These are phyloP conservation scores for Auxenochlorella pyrenoidosa DNA, from an alignment of 139 green algal genomes.

Conservation along the genomic window DNA sequence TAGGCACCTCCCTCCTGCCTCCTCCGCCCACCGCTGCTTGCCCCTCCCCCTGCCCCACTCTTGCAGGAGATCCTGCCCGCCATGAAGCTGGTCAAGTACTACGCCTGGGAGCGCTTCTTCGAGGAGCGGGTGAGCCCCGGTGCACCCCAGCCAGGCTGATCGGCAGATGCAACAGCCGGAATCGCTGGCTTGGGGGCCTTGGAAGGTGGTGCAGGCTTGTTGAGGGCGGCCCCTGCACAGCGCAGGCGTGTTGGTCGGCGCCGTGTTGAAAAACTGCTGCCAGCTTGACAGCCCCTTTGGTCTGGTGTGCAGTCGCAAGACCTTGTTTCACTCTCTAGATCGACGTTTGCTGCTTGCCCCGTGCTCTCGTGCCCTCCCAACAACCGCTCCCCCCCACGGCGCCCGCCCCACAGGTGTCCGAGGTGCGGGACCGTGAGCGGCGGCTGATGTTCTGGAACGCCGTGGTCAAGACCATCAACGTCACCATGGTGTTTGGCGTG, in stretches of 20 bases:
- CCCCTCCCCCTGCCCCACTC: not conserved
- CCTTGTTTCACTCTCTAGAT: too few species aligned
- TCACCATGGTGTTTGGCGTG: conserved; percentile 72
- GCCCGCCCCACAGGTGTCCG: not conserved
- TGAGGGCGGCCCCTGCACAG: too few species aligned
- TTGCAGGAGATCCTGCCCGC: conserved; percentile 74
- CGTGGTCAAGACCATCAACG: conserved; percentile 72
- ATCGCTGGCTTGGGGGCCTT: too few species aligned
- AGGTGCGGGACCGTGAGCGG: conserved; percentile 62
- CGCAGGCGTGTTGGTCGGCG: too few species aligned
- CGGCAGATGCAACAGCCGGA: too few species aligned
- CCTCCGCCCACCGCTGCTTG: not conserved
- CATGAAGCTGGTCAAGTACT: conserved; percentile 84
- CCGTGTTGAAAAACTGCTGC: too few species aligned
- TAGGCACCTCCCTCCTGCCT: not conserved
- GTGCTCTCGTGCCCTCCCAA: too few species aligned
- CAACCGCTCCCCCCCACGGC: not conserved
- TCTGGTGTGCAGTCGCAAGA: not conserved
- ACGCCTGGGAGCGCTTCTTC: conserved; percentile 74
- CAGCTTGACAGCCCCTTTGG: not conserved
- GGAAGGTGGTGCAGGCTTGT: too few species aligned
- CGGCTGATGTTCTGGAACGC: conserved; percentile 47
- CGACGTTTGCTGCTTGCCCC: not conserved
- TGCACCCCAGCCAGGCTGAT: too few species aligned
- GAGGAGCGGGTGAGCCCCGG: conserved; percentile 55